A percentile compares a stretch with the other conserved stretches of the same genome.
Conservation (phyloP, 148 eudicot species). For the Pouteria glomerata region DNA sequence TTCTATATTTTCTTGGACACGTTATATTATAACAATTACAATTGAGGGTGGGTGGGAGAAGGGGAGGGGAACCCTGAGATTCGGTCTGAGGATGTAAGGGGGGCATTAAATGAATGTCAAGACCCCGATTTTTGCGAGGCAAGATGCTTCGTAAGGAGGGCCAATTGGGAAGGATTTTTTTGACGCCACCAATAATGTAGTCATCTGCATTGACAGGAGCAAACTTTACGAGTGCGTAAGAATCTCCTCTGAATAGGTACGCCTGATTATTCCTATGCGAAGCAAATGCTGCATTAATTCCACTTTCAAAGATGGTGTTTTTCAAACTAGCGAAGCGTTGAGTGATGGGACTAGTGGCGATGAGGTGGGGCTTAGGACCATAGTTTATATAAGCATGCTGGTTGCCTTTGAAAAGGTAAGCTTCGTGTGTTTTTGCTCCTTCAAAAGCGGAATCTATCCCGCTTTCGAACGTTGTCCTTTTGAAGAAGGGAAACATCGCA, state of each 20-base stretch:
- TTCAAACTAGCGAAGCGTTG: background rate
- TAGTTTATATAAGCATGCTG: background rate
- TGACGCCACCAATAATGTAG: background rate
- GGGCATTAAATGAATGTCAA: constrained; percentile 1
- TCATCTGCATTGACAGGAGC: background rate
- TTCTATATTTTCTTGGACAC: too few species aligned
- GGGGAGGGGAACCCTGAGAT: too few species aligned
- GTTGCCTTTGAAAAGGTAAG: background rate
- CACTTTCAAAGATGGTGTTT: background rate
- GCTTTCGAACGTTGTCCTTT: background rate
- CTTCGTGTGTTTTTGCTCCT: background rate
- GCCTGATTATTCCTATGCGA: background rate
- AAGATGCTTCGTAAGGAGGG: background rate
- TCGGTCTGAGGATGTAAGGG: too few species aligned
- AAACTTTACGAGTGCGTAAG: background rate
- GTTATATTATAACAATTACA: too few species aligned
- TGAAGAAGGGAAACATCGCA: constrained; percentile 11
- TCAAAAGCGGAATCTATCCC: background rate
- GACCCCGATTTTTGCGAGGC: background rate
- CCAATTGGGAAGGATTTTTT: constrained; percentile 4
- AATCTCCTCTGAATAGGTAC: background rate
- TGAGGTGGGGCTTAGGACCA: background rate
- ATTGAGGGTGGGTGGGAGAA: too few species aligned
- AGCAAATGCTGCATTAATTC: background rate
- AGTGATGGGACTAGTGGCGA: background rate